Evolutionary conservation across 495 filamentous ascomycete species (phyloP), one percentile per base, ranked within the genome.

Genomic region (Penicillium turbatum): DNA sequence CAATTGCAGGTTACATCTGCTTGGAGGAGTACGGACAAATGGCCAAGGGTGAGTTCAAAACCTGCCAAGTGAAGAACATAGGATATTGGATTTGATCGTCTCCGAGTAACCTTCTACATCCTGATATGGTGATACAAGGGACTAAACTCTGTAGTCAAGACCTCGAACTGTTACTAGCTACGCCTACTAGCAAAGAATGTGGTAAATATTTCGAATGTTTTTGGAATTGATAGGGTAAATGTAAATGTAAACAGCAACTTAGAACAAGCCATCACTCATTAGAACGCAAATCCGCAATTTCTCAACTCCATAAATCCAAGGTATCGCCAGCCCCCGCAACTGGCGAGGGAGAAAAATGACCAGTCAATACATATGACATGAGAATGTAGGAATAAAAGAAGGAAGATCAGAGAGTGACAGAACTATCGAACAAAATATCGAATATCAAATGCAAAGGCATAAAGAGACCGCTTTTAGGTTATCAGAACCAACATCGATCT

Each of bases 381-480:
- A 45, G 11, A 46, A 36, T 38, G 47, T 49, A 46, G n/a, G n/a
- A n/a, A n/a, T n/a, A n/a, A n/a, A n/a, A 59, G 52, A 21, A 52
- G 37, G 12, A 31, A 24, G 51, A 54, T 47, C 21, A 47, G 16
- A 49, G 42, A 44, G 52, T 27, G 13, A 31, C 47, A 57, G 29
- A 49, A 34, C 52, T 38, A 39, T 45, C 11, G 26, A 48, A 42
- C 45, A 55, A 49, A 34, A 54, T 38, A 39, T 45, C 11, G 26
- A 48, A 42, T 48, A 55, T 51, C 41, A 47, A 60, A 56, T 48
- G 44, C 39, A 38, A 53, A 30, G 15, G 31, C 43, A 55, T 48
- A 42, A 24, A 24, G 21, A 53, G 57, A 57, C 59, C 56, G 53
- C 59, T 54, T 63, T 60, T 57, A 13, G 50, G 53, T 44, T 41